Base-by-base conservation (phyloP, 805 yeast genomes). In the Monosporozyma servazzii region DNA sequence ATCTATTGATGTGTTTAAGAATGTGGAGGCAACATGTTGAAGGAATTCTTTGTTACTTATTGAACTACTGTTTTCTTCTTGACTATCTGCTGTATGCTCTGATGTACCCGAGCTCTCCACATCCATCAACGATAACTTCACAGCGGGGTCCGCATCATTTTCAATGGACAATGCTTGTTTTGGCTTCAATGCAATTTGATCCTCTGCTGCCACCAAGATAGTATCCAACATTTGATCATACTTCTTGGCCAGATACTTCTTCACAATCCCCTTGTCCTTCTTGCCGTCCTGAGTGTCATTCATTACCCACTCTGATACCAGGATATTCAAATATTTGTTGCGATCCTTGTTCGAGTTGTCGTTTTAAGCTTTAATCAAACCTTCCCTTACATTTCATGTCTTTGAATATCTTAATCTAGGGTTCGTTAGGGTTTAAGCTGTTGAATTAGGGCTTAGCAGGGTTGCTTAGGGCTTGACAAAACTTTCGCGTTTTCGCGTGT, bases 1-100 rank as follows among this genome's bases (percentile, higher is more conserved):
- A 30, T 75, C 78, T n/a, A 73, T 58, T 1, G 79, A 71, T 4
- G 76, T 73, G 41, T 75, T 71, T 3, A 76, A 58, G 15, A 75
- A 54, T 1, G 78, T 71, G 5, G 77, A 73, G 13, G 77, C 73
- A 4, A 76, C 66, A 5, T 76, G 76, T 54, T 61, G 68, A 2
- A 65, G 51, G 15, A 66, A 51, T 17, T 62, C 67, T 45, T 55
- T 56, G 40, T 61, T 64, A 3, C 62, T 54, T 25, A 57, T 53
- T 15, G 29, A 13, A 5, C n/a, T 13, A 25, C 25, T 4, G 15
- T 5, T 8, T 13, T 41, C 29, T 21, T 11, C 44, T 25, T 25
- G 27, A 25, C 27, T 25, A 25, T 25, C 27, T 11, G 11, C 17
- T 3, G 29, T 10, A 9, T 10, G 17, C 10, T 20, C 21, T 15